Evolutionary conservation across 2,329 filamentous ascomycete genomes (phyloP), one percentile per base, ranked within the genome.

Genomic region (Beauveria scarabaeidicola): DNA sequence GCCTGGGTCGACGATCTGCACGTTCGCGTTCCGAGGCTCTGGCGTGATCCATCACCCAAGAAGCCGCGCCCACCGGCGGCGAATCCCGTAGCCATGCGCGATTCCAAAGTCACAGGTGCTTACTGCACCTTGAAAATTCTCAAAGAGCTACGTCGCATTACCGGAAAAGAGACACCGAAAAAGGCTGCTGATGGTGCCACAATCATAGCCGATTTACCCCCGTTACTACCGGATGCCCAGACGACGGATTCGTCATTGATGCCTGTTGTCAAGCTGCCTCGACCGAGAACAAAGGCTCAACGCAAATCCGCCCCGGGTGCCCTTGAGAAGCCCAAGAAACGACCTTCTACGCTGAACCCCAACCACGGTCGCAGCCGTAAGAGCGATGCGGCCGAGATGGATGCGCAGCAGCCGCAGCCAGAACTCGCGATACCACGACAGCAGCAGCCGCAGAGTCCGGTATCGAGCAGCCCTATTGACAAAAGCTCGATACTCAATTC

Each of bases 1-100:
- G 82, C 82, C 4, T 90, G 87, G 87, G 86, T 90, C 1, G 71
- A 78, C 10, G 84, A 89, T 66, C 69, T 90, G 58, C 82, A 81
- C 62, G 71, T 73, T 54, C 80, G 82, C 57, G 79, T 85, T 59
- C 81, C 83, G 1, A 78, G 80, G 52, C 73, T 88, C 4, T 88
- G 84, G 84, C 72, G 82, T 60, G 78, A 78, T 0, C 76, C 77
- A 0, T 76, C 78, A 52, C 76, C 74, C 32, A 69, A 70, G 58
- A 73, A 72, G 41, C 70, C 72, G 1, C 64, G 69, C 5, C 64
- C 70, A 5, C 65, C 69, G 2, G 65, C 71, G 2, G 70, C 69
- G 43, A 72, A 77, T 17, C 77, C 78, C 0, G 71, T 73, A 5
- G 74, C 77, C 2, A 63, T 76, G 32, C 76, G 77, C 6, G 78